phyloP scores from a whole-genome alignment of 345 rosid genomes.

The Alliaria petiolata region DNA sequence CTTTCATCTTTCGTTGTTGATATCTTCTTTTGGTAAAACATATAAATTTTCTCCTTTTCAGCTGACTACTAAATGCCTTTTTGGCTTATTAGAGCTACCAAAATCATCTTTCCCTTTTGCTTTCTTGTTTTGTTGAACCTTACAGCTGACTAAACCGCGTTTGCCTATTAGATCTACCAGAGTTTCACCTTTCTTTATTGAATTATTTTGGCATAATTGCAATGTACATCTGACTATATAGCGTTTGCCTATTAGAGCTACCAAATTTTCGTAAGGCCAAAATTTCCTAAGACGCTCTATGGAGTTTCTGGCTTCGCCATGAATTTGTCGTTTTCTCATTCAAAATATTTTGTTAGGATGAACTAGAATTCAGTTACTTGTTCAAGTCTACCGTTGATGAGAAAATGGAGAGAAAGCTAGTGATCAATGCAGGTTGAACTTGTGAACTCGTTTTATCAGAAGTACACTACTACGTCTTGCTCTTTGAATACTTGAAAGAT shows the following conservation, averaged over 20 bases:
- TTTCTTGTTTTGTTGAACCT: not conserved
- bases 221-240: not conserved
- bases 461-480: not conserved
- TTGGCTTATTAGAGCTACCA: not conserved
- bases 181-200: not conserved
- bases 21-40: not conserved
- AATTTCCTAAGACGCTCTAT: not conserved
- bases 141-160: not conserved
- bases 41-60: not conserved
- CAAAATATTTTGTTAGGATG: not conserved
- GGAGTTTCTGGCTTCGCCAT: not conserved
- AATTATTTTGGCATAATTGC: not conserved
- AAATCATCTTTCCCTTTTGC: not conserved
- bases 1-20: not conserved
- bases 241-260: not conserved
- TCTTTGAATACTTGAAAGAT: not conserved
- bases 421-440: constrained; percentile 4
- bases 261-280: not conserved
- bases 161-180: not conserved
- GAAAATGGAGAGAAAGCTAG: constrained; percentile 6
- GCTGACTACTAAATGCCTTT: not conserved
- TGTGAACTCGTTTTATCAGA: not conserved
- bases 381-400: not conserved
- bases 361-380: not conserved
- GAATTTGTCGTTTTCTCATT: not conserved